These are phyloP conservation scores for Talaromyces stipitatus DNA, from an alignment of 495 filamentous ascomycete species.

Conservation along the genomic window DNA sequence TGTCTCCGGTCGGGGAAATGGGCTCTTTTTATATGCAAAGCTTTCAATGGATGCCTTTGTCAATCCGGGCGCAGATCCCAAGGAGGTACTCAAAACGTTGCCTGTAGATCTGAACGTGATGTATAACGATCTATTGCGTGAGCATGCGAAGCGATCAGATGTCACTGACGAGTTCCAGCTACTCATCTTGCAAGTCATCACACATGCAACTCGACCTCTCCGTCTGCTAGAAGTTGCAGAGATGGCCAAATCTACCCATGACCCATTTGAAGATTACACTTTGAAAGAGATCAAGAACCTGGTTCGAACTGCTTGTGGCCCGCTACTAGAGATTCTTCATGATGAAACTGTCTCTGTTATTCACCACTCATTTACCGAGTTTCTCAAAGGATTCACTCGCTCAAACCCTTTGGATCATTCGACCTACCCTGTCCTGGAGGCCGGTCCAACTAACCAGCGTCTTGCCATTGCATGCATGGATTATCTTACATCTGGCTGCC, in stretches of 20 bases:
- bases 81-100: slow-evolving; percentile 18
- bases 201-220: slow-evolving; percentile 41
- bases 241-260: slow-evolving; percentile 17
- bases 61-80: slow-evolving; percentile 9
- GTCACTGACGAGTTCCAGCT: slow-evolving; percentile 28
- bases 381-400: slow-evolving; percentile 19
- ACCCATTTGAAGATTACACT: slow-evolving; percentile 4
- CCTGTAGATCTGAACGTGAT: slow-evolving; percentile 33
- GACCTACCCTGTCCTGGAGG: slow-evolving; percentile 6
- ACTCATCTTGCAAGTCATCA: slow-evolving; percentile 36
- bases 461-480: slow-evolving; percentile 12
- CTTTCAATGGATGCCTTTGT: slow-evolving; percentile 39
- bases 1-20: not conserved
- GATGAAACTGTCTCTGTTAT: slow-evolving; percentile 44
- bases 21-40: slow-evolving; percentile 23
- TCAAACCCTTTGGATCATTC: not conserved
- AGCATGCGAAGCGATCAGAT: slow-evolving; percentile 28
- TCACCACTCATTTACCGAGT: slow-evolving; percentile 50
- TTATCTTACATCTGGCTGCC: slow-evolving; percentile 13
- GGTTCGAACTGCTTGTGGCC: slow-evolving; percentile 31
- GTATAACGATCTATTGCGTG: slow-evolving; percentile 36
- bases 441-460: slow-evolving; percentile 9
- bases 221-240: slow-evolving; percentile 41
- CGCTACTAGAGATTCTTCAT: slow-evolving; percentile 40
- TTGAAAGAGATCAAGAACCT: slow-evolving; percentile 18